phyloP scores from a whole-genome alignment of 768 basidiomycete species.

The Zangia roseola region DNA sequence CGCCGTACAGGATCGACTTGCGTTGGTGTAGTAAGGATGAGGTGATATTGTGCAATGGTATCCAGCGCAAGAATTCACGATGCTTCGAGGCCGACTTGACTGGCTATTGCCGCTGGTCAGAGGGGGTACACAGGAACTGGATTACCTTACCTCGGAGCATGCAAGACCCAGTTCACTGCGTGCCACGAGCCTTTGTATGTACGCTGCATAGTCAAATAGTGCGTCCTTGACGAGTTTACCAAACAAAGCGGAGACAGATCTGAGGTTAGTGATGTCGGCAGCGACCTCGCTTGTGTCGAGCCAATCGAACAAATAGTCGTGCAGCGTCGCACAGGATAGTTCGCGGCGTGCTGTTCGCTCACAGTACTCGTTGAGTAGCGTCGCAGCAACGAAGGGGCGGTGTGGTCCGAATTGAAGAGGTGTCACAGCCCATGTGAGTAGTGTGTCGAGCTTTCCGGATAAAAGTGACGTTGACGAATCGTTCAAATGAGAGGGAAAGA shows the following conservation, averaged over 20 bases:
- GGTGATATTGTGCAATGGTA: slow-evolving; percentile 62
- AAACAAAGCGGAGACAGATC: slow-evolving; percentile 63
- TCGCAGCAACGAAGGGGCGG: slow-evolving; percentile 70
- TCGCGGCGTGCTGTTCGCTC: slow-evolving; percentile 64
- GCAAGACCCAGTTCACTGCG: slow-evolving; percentile 67
- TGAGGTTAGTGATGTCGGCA: slow-evolving; percentile 52
- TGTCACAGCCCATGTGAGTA: slow-evolving; percentile 81
- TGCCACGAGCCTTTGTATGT: slow-evolving; percentile 79
- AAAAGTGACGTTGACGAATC: slow-evolving; percentile 44
- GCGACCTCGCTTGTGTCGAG: slow-evolving; percentile 66
- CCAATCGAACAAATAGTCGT: slow-evolving; percentile 82
- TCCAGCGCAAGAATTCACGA: slow-evolving; percentile 66
- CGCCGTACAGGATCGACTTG: slow-evolving; percentile 66
- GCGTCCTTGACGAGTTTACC: slow-evolving; percentile 69
- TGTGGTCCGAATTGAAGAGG: slow-evolving; percentile 82
- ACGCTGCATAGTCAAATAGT: slow-evolving; percentile 71
- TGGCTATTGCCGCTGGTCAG: slow-evolving; percentile 7
- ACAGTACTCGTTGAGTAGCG: slow-evolving; percentile 63
- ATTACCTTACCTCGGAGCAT: slow-evolving; percentile 45
- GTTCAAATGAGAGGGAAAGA: slow-evolving; percentile 49
- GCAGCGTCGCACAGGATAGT: slow-evolving; percentile 58
- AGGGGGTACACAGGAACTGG: background rate
- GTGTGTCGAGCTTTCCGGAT: slow-evolving; percentile 66
- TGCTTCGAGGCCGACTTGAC: slow-evolving; percentile 51
- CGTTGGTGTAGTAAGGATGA: slow-evolving; percentile 66